Base-by-base conservation (phyloP, 2,329 filamentous ascomycete genomes). In the Phyllosticta citribraziliensis region DNA sequence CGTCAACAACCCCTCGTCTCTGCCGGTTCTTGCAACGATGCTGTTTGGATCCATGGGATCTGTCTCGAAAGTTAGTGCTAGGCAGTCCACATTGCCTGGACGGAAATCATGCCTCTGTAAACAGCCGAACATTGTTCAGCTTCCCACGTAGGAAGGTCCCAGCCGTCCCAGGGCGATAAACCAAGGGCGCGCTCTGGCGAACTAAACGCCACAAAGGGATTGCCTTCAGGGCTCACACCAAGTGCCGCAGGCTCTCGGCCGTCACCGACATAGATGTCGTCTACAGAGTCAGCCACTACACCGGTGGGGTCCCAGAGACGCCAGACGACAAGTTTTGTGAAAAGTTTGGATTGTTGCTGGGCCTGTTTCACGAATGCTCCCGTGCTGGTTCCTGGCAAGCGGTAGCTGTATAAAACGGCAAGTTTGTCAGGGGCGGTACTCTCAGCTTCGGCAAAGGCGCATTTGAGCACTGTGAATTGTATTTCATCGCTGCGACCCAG, bases 241-340 rank as follows among this genome's bases (percentile, higher is more conserved):
- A 61, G 20, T 1, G 60, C 60, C 22, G 27, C 57, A 9, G 60
- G 60, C 22, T 47, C 60, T 17, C 57, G 55, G 30, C 22, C 35
- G 6, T 56, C 40, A 19, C 50, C 54, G n/a, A 55, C 40, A 25
- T 51, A 51, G 51, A 60, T 27, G 6, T 62, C 61, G 25, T 51
- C 33, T 9, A 62, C 19, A 25, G 58, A 25, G 2, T 40, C 56
- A 20, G 56, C 25, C 12, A 12, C 19, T 5, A 54, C 56, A 17
- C 56, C 24, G 30, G 30, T 52, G n/a, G 27, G n/a, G 5, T 19
- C 35, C 50, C 35, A 54, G 56, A 58, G 33, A 8, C 24, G 20
- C 58, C 58, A 62, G 10, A 55, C 58, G 14, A 62, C 60, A n/a
- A 62, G 60, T 24, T 62, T 62, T 24, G 58, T 5, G 10, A 58